Evolutionary conservation across 495 filamentous ascomycete genomes (phyloP), one percentile per base, ranked within the genome.

Genomic region (Parachaetomium inaequale): DNA sequence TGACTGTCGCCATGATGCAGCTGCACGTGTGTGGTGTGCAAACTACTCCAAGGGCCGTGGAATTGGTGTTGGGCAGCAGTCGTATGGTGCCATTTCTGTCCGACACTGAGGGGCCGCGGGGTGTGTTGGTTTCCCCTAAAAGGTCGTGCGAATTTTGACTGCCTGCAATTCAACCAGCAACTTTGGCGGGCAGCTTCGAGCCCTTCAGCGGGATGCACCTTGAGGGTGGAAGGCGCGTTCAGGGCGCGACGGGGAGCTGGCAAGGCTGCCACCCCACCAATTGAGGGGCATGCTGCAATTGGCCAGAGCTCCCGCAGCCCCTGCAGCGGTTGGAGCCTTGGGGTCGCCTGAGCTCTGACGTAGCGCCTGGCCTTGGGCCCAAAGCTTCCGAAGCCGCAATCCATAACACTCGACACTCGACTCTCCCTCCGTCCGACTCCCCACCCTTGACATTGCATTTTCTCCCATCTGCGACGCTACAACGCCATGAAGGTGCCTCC

Each of bases 1-100:
- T 87, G 70, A 94, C 85, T 61, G 90, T 84, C 62, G 93, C 92
- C 94, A 98, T 98, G 28, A 26, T 3, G 42, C 7, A 40, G 36
- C 4, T 36, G 34, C 34, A 2, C 4, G 29, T 29, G 43, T 25
- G 11, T 38, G 19, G 14, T 42, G 14, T 15, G n/a, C 38, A 63
- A 45, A 26, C 21, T 53, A 59, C 49, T 45, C 62, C 47, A 55
- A 63, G 59, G 23, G 25, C 52, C 28, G 51, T 50, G 2, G 19
- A 31, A 23, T 28, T 5, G 40, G 15, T 47, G 50, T 31, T 31
- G 56, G 6, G 26, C 28, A 11, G 7, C 8, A 45, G n/a, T 25
- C 6, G 28, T 38, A 28, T 2, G 11, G 17, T 53, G 19, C 62
- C 62, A 64, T 64, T 25, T 40, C 50, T 25, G 34, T 32, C 58